These are phyloP conservation scores for Melanopsichium pennsylvanicum DNA, from an alignment of 1,284 basidiomycete species.

Conservation along the genomic window DNA sequence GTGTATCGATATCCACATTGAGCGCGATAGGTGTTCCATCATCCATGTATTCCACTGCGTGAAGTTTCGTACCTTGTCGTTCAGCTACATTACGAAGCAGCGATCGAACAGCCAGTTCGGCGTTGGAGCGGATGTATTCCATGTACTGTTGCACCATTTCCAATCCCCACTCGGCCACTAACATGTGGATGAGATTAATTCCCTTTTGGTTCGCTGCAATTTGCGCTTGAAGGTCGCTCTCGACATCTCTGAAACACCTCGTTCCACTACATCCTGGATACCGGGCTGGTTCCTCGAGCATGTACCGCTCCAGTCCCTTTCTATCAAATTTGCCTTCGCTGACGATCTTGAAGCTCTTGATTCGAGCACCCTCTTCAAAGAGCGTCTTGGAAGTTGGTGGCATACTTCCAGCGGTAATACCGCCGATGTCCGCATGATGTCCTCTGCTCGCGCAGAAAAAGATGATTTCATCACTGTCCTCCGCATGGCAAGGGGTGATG, in stretches of 20 bases:
- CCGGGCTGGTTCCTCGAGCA: slow-evolving; percentile 84
- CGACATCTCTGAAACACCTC: slow-evolving; percentile 77
- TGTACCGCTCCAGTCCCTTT: slow-evolving; percentile 77
- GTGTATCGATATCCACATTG: slow-evolving; percentile 79
- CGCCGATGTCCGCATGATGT: slow-evolving; percentile 73
- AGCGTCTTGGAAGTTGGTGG: slow-evolving; percentile 88
- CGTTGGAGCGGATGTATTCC: slow-evolving; percentile 79
- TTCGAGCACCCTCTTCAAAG: slow-evolving; percentile 92
- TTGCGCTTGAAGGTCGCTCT: slow-evolving; percentile 93
- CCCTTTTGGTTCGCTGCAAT: slow-evolving; percentile 96
- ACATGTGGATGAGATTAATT: slow-evolving; percentile 68
- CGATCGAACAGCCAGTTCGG: slow-evolving; percentile 85
- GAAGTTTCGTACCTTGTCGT: slow-evolving; percentile 73
- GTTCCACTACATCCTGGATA: slow-evolving; percentile 70
- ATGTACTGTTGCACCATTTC: slow-evolving; percentile 76
- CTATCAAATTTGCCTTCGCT: slow-evolving; percentile 80
- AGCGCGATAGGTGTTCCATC: slow-evolving; percentile 75
- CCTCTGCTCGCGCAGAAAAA: slow-evolving; percentile 91
- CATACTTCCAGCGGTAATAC: slow-evolving; percentile 86
- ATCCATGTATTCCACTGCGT: slow-evolving; percentile 72
- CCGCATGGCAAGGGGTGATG: slow-evolving; percentile 85
- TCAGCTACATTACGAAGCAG: slow-evolving; percentile 80
- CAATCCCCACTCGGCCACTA: slow-evolving; percentile 86
- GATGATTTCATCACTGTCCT: slow-evolving; percentile 74
- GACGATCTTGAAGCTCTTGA: slow-evolving; percentile 92